Evolutionary conservation across 1,139 yeast genomes (phyloP), one percentile per base, ranked within the genome.

Genomic region (Arxiozyma slooffiae): DNA sequence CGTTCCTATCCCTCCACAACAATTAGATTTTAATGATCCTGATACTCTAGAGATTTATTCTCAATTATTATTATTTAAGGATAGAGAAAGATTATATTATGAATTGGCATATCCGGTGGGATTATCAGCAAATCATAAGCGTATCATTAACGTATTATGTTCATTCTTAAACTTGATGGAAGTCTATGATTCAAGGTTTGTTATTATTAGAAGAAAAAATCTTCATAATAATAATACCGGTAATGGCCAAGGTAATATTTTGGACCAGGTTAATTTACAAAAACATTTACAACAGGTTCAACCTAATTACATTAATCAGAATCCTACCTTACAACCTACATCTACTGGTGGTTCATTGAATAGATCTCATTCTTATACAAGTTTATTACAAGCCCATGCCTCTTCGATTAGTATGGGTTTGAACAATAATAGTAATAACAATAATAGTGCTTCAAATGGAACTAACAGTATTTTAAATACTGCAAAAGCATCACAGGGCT

Each of bases 11-110:
- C 78, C 80, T 4, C 90, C 90, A 1, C 66, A 73, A 44, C 83
- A 80, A 48, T 67, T 90, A 55, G 95, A 92, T 68, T 79, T 94
- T 60, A 94, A 92, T 64, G 96, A 89, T 60, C 85, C 95, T 0
- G 97, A 89, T 61, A 82, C 86, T 30, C 76, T 94, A 65, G 97
- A 89, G 58, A 74, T 88, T 51, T 92, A 87, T 68, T 77, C 95
- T 9, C 95, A 87, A 62, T 75, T 92, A 60, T 71, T 89, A 52
- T 73, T 88, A 49, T 92, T 88, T 70, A 80, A 89, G 60, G 97
- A 89, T 61, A 72, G 74, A 56, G 75, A 79, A 48, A 79, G 78
- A 56, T 66, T 72, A 21, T 76, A 76, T 55, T 73, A 71, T 53
- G 97, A 89, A 66, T 71, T 88, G 62, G 87, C 85, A 2, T 86